Base-by-base conservation (phyloP, 2,329 filamentous ascomycete genomes). In the Colletotrichum liriopes region DNA sequence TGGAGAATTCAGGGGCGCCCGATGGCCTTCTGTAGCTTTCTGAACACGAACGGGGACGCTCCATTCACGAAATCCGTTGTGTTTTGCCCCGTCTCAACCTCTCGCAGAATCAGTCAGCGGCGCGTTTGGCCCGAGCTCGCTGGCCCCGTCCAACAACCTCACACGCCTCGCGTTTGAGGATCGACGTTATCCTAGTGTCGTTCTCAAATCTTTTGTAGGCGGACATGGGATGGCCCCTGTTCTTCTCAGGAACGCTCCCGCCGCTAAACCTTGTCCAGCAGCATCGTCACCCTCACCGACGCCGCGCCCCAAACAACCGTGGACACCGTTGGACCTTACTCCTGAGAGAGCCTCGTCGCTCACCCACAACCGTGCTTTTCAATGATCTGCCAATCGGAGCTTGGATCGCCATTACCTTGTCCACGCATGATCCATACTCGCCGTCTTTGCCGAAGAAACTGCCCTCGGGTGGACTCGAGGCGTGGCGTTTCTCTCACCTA, bases 141-240 rank as follows among this genome's bases (percentile, higher is more conserved):
- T 37, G 39, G 43, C 45, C 47, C 51, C n/a, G 54, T 20, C 65
- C 54, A 56, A 45, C 65, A 60, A 60, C 45, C 70, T 72, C 70
- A 70, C 65, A 70, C 70, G 35, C 60, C 70, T 72, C 66, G 32
- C 45, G 65, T 72, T 72, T 72, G 55, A 72, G 47, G 70, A 72
- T 72, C 70, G 43, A 61, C 65, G 43, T 47, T 59, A 72, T 72
- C 70, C 70, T 61, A n/a, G 70, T 45, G 52, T 37, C 41, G 47
- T 69, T 72, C 70, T 55, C 52, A 65, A 72, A 70, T 65, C 39
- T 65, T 65, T 64, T 47, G 26, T 20, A 43, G 20, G 2, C 1
- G 9, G 37, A 54, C 14, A 61, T 37, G 52, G 60, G 70, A 67
- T 70, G 39, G n/a, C 37, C 70, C 70, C 39, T 72, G 70, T 58